Evolutionary conservation across 1,284 basidiomycete genomes (phyloP), one percentile per base, ranked within the genome.

Genomic region (Ustilago crameri): DNA sequence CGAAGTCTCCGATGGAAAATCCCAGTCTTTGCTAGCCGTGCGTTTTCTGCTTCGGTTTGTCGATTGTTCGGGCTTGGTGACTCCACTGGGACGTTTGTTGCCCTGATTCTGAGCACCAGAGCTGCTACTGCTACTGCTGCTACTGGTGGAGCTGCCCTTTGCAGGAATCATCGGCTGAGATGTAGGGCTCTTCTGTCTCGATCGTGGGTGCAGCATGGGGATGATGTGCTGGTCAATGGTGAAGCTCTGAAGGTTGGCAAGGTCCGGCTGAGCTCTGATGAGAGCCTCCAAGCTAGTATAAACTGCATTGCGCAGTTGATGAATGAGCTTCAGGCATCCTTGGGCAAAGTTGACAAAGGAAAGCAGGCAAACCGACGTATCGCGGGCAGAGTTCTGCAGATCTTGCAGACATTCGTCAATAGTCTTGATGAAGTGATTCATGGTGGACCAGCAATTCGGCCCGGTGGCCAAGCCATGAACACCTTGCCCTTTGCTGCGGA

Each of bases 401-500:
- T 69, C 66, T 26, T 52, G 37, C 1, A 74, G 35, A 37, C 65
- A 69, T 18, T 59, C 49, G 30, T 74, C 70, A 18, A 74, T 63
- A 14, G 41, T 58, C 27, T 60, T 46, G 26, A 44, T 52, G 26
- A 69, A 68, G 23, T 69, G 65, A 44, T 61, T 65, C 41, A 69
- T 17, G 5, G 53, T 74, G 3, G 57, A 51, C 70, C 65, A 74
- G 52, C 70, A 74, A 23, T 48, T 62, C 3, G 53, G 37, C n/a
- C 57, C 38, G 38, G 58, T 58, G 0, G 65, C 38, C 22, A 74
- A 32, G 0, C 70, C 70, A 2, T 54, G 70, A 0, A 74, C 61
- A 2, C 70, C 70, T n/a, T 49, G 27, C 2, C 70, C 70, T 23
- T 58, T 55, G 62, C 65, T 69, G 14, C 70, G 61, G 40, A 74